Percentiles rank a stretch among this genome's conserved stretches.
These are phyloP conservation scores for Orbilia javanica DNA, from an alignment of 2,329 filamentous ascomycete genomes.

Conservation along the genomic window DNA sequence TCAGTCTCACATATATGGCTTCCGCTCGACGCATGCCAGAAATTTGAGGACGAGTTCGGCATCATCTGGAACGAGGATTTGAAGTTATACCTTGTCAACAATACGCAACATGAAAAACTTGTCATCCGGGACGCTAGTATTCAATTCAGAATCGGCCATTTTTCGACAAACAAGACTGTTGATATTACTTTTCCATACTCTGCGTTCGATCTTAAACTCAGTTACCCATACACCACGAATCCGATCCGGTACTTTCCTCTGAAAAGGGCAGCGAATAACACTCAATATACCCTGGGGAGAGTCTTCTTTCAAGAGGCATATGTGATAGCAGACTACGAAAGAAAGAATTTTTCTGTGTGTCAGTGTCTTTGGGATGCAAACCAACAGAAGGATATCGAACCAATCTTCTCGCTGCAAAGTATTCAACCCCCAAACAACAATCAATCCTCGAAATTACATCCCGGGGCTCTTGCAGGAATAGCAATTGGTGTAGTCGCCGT, in stretches of 20 bases:
- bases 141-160: constrained; percentile 62
- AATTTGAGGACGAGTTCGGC: constrained; percentile 65
- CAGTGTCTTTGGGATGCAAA: constrained; percentile 58
- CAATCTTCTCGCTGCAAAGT: background rate
- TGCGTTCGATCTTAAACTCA: constrained; percentile 65
- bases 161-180: constrained; percentile 61
- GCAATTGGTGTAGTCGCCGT: constrained; percentile 12
- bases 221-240: constrained; percentile 63
- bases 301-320: constrained; percentile 66
- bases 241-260: constrained; percentile 65
- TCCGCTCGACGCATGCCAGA: constrained; percentile 64
- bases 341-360: constrained; percentile 64
- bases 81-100: constrained; percentile 64
- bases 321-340: constrained; percentile 65
- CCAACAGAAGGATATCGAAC: background rate
- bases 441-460: background rate
- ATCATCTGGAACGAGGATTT: constrained; percentile 64
- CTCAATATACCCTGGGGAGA: constrained; percentile 65
- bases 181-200: constrained; percentile 65
- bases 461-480: constrained; percentile 22
- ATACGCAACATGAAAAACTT: constrained; percentile 49
- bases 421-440: background rate
- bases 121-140: constrained; percentile 53
- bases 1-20: constrained; percentile 66
- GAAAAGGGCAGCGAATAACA: constrained; percentile 63